Percentiles rank a stretch among this genome's conserved stretches.
These are phyloP conservation scores for Candida piceae DNA, from an alignment of 805 yeast species.

Conservation along the genomic window DNA sequence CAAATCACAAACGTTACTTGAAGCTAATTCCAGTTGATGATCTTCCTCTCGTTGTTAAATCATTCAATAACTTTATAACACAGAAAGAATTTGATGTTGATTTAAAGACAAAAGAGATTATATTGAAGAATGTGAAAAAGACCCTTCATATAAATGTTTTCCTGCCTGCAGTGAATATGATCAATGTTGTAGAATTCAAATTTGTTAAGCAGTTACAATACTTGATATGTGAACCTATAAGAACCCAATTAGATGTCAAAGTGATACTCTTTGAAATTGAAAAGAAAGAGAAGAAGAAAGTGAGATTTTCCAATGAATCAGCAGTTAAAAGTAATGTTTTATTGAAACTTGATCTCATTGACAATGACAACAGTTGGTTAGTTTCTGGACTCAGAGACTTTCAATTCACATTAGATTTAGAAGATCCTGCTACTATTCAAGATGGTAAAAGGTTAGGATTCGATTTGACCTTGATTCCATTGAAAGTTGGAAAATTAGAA, in stretches of 20 bases:
- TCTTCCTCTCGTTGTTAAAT: constrained; percentile 5
- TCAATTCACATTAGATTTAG: constrained; percentile 27
- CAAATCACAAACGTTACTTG: constrained; percentile 4
- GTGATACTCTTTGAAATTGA: constrained; percentile 17
- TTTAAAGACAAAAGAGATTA: constrained; percentile 1
- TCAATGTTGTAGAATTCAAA: constrained; percentile 51
- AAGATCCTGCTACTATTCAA: constrained; percentile 4
- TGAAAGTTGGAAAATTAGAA: constrained; percentile 66
- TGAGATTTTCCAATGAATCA: constrained; percentile 23
- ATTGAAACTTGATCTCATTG: constrained; percentile 23
- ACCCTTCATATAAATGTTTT: constrained; percentile 47
- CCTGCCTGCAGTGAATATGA: constrained; percentile 53
- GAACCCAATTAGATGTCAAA: constrained; percentile 35
- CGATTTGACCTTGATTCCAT: constrained; percentile 58
- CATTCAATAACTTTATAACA: constrained; percentile 11
- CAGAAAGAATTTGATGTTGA: constrained; percentile 4
- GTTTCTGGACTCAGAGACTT: constrained; percentile 66
- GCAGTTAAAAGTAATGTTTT: constrained; percentile 11
- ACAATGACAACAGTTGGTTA: constrained; percentile 63
- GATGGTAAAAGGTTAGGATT: constrained; percentile 17
- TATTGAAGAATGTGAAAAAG: constrained; percentile 7
- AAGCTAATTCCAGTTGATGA: constrained; percentile 12
- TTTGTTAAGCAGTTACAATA: constrained; percentile 39
- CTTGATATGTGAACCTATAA: constrained; percentile 62
- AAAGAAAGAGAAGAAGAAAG: constrained; percentile 24